Evolutionary conservation across 768 basidiomycete genomes (phyloP).

Genomic region (Lactarius sp.): DNA sequence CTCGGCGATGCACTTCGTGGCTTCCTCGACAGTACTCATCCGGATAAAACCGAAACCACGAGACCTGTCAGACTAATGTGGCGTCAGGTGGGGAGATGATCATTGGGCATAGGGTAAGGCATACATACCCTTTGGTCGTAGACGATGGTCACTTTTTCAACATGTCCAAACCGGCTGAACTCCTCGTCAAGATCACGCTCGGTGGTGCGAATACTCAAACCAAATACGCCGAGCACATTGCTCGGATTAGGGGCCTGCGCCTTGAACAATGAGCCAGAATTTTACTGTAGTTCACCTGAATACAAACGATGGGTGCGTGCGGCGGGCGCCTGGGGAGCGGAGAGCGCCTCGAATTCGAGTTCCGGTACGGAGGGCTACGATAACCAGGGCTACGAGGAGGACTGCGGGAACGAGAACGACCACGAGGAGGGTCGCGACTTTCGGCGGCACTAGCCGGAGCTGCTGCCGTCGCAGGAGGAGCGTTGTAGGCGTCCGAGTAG

Average conservation of each 20-base stretch:
- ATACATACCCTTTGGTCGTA: constrained; percentile 92
- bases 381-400: constrained; percentile 55
- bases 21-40: constrained; percentile 88
- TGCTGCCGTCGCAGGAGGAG: constrained; percentile 48
- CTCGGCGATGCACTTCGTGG: constrained; percentile 79
- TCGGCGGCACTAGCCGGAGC: constrained; percentile 38
- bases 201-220: constrained; percentile 90
- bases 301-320: constrained; percentile 70
- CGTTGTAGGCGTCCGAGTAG: constrained; percentile 78
- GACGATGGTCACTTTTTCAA: constrained; percentile 94
- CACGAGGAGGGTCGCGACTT: constrained; percentile 55
- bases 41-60: constrained; percentile 98
- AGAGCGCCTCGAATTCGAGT: constrained; percentile 39
- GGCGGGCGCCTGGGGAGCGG: constrained; percentile 57
- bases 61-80: constrained; percentile 79
- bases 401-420: constrained; percentile 72
- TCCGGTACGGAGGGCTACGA: constrained; percentile 52
- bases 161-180: constrained; percentile 81
- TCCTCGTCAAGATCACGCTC: constrained; percentile 95
- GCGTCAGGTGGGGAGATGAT: constrained; percentile 20
- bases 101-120: constrained; percentile 32
- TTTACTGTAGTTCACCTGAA: constrained; percentile 15
- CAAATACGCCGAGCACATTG: constrained; percentile 93
- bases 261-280: constrained; percentile 34
- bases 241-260: constrained; percentile 81